Evolutionary conservation across 1,284 basidiomycete species (phyloP), one percentile per base, ranked within the genome.

Genomic region (Malassezia japonica): DNA sequence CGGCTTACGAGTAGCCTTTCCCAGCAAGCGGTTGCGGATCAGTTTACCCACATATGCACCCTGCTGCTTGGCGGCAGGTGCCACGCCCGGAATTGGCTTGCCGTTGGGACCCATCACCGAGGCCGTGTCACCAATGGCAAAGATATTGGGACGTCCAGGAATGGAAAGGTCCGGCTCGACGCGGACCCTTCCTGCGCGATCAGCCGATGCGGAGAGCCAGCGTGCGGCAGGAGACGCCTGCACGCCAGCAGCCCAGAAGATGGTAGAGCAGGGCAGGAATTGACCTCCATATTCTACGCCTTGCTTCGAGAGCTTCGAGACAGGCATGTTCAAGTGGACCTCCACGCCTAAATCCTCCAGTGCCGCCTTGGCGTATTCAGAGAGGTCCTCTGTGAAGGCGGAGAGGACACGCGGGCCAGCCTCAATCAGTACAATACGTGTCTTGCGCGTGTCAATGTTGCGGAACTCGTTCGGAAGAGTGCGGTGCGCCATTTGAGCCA

Each of bases 381-480:
- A 43, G 5, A 43, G 41, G 18, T 31, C n/a, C 10, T 31, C 28
- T 16, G 27, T 13, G 21, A 43, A 43, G 10, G 41, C 15, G 28
- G 28, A 32, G 4, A 43, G 29, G 18, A 43, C 7, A 10, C 41
- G 29, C 6, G 41, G 27, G 1, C 41, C 41, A 13, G 41, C 41
- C 32, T 43, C 41, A 23, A 43, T 32, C 6, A 43, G 23, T 2
- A 43, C 41, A 6, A 43, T 25, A 2, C 41, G 41, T 15, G 41
- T 15, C 18, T 33, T 8, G 16, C 28, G 29, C 15, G 41, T 31
- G 23, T 43, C 28, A 32, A 43, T 43, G 4, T 33, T 31, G 6
- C 41, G 41, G 32, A 43, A 43, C n/a, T 43, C 41, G n/a, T 43
- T 20, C n/a, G 28, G 29, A 20, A 43, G 29, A 7, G 41, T 43